A percentile compares a stretch with the other conserved stretches of the same genome.
These are phyloP conservation scores for Pseudoneurospora amorphoporcata DNA, from an alignment of 495 filamentous ascomycete genomes.

Conservation along the genomic window DNA sequence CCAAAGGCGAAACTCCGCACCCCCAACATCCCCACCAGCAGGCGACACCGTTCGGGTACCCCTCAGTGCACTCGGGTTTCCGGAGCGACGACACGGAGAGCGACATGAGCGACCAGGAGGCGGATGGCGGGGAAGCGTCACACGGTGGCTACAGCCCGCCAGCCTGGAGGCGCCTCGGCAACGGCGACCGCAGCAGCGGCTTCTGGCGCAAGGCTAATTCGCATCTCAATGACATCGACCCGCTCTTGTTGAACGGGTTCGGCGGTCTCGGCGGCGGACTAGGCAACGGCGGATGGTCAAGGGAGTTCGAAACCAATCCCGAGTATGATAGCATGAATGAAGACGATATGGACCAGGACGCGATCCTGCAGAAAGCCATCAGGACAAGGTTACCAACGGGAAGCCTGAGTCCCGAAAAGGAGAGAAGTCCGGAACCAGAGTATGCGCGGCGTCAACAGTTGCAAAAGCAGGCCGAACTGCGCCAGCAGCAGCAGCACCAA, in stretches of 20 bases:
- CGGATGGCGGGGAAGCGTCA: conserved; percentile 12
- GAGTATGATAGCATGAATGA: conserved; percentile 26
- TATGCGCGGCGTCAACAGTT: conserved; percentile 16
- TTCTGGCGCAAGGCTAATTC: conserved; percentile 38
- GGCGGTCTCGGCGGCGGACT: conserved; percentile 4
- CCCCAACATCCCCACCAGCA: conserved; percentile 10
- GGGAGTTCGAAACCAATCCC: conserved; percentile 17
- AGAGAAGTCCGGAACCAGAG: conserved; percentile 35
- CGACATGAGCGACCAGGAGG: conserved; percentile 26
- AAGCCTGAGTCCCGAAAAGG: conserved; percentile 41
- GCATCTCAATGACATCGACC: conserved; percentile 13
- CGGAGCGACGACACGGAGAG: conserved; percentile 38
- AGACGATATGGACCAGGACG: conserved; percentile 10
- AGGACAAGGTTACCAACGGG: conserved; percentile 42
- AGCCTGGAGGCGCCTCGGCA: conserved; percentile 43
- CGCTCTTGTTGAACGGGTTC: conserved; percentile 16
- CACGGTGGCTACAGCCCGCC: conserved; percentile 47
- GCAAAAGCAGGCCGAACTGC: conserved; percentile 10
- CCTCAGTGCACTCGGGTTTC: conserved; percentile 69
- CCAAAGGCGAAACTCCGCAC: not conserved
- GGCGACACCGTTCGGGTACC: conserved; percentile 47
- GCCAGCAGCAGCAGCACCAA: conserved; percentile 3
- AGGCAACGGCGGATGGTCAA: conserved; percentile 1
- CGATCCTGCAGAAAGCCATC: conserved; percentile 38
- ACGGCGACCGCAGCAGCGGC: conserved; percentile 43